Evolutionary conservation across 176 grass and related monocot genomes (phyloP).

Genomic region (Aegilops bicornis): DNA sequence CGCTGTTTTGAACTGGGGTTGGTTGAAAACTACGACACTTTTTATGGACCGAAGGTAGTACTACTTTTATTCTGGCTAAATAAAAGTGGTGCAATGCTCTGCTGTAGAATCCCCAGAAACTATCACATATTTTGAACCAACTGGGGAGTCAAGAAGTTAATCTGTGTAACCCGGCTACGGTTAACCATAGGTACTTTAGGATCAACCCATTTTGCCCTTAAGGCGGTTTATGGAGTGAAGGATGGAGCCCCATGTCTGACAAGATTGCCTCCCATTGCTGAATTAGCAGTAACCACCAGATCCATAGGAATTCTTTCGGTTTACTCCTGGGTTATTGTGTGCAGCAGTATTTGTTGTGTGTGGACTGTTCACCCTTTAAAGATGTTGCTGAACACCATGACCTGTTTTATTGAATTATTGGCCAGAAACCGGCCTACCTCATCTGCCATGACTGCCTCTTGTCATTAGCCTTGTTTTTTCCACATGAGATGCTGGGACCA

Average conservation of each 20-base stretch:
- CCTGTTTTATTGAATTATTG: conserved; percentile 28
- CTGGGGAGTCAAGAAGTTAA: neutral
- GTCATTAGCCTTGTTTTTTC: conserved; percentile 19
- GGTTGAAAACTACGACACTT: too few relatives aligned
- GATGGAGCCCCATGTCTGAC: conserved; percentile 6
- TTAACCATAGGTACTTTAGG: neutral
- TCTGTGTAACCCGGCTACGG: neutral
- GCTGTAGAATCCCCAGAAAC: neutral
- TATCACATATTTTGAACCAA: neutral
- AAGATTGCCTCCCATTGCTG: conserved; percentile 13
- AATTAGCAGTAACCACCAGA: conserved; percentile 5
- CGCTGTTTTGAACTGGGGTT: too few relatives aligned
- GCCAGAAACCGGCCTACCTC: conserved; percentile 36
- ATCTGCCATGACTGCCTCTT: conserved; percentile 19
- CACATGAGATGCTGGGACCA: neutral
- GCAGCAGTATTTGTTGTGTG: conserved; percentile 19
- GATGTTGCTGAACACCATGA: conserved; percentile 10
- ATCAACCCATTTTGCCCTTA: neutral
- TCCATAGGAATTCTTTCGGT: conserved; percentile 12
- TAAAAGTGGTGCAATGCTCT: neutral
- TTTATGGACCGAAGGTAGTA: too few relatives aligned
- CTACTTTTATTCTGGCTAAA: neutral
- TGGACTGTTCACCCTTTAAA: conserved; percentile 21
- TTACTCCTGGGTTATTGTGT: conserved; percentile 17
- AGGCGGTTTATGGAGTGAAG: neutral